A percentile compares a stretch with the other conserved stretches of the same genome.
phyloP scores from a whole-genome alignment of 2,329 filamentous ascomycete genomes.

The Colletotrichum echinochloae region DNA sequence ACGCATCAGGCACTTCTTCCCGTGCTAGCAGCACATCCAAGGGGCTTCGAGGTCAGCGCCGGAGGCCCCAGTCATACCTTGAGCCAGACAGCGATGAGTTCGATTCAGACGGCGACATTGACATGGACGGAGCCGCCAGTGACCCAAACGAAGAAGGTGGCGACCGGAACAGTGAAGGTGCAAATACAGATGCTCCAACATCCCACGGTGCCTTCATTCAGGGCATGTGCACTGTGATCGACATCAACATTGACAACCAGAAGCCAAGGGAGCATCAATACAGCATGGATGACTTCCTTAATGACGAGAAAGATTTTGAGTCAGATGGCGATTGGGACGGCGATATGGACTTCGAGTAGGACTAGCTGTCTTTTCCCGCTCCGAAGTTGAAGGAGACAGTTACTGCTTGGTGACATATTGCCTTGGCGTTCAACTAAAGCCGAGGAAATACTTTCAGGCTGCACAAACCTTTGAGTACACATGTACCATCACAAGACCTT shows the following conservation, averaged over 20 bases:
- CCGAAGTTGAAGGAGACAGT: background rate
- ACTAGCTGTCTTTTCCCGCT: constrained; percentile 21
- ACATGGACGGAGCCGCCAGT: constrained; percentile 17
- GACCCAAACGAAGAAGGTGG: constrained; percentile 33
- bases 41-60: constrained; percentile 41
- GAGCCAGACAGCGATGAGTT: constrained; percentile 62
- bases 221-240: constrained; percentile 77
- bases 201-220: constrained; percentile 61
- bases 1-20: constrained; percentile 44
- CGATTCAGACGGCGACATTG: constrained; percentile 44
- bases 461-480: background rate
- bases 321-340: constrained; percentile 70
- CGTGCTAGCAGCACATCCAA: constrained; percentile 47
- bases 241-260: constrained; percentile 81
- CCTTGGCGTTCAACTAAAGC: background rate
- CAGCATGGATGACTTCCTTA: constrained; percentile 78
- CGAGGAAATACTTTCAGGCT: background rate
- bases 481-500: background rate
- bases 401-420: too few relatives aligned
- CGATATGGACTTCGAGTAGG: constrained; percentile 63
- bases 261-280: constrained; percentile 76
- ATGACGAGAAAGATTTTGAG: constrained; percentile 65
- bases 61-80: constrained; percentile 51
- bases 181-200: constrained; percentile 10
- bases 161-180: constrained; percentile 38